These are phyloP conservation scores for Albophoma yamanashiensis DNA, from an alignment of 2,329 filamentous ascomycete species.

Conservation along the genomic window DNA sequence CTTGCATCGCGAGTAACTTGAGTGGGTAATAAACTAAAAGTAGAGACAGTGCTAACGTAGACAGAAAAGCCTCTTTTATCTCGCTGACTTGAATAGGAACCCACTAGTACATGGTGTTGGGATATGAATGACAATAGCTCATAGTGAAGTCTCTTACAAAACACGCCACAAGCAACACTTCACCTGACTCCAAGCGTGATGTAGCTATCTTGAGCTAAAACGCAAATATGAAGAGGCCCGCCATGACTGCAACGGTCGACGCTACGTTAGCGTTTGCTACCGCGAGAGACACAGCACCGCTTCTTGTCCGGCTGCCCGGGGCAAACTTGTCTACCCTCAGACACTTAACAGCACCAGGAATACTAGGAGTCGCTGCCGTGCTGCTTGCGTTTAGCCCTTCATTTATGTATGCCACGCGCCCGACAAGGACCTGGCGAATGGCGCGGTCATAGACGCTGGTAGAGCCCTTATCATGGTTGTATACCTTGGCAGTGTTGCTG, in stretches of 20 bases:
- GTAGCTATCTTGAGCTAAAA: neutral
- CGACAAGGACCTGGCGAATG: neutral
- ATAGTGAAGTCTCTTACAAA: too few species aligned
- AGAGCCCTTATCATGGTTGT: neutral
- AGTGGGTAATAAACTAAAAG: neutral
- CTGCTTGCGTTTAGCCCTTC: neutral
- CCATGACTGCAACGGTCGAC: neutral
- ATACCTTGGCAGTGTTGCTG: neutral
- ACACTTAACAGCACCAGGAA: neutral
- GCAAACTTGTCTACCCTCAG: neutral
- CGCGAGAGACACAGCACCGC: neutral
- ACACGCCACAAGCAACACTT: neutral
- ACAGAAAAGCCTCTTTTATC: neutral
- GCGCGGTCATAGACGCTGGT: neutral
- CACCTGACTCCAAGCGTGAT: neutral
- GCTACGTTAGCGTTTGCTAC: neutral
- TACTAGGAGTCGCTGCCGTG: neutral
- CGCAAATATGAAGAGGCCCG: neutral
- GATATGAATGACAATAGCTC: neutral
- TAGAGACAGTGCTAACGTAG: neutral
- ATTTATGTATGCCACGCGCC: neutral
- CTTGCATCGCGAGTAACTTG: neutral
- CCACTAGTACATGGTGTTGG: neutral
- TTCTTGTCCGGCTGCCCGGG: neutral
- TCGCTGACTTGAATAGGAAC: too few species aligned